Base-by-base conservation (phyloP, 345 rosid genomes). In the Nephelium lappaceum region DNA sequence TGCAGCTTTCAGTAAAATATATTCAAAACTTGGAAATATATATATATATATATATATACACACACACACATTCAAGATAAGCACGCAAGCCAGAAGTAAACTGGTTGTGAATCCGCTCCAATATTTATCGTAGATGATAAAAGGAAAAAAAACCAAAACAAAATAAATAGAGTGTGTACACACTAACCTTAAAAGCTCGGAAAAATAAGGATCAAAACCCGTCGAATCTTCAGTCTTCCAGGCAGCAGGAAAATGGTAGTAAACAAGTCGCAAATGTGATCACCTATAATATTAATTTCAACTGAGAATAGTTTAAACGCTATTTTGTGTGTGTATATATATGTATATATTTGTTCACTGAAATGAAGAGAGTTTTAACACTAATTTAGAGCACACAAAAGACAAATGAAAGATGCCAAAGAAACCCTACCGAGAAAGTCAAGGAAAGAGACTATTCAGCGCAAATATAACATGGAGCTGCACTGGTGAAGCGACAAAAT, bases 391-490 rank as follows among this genome's bases (percentile, higher is more conserved):
- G 19, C 68, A 67, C 69, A 14, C 64, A 67, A 60, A 25, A 55
- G 62, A 78, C 84, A 65, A n/a, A n/a, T 6, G 47, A 71, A 75
- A 79, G 51, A 23, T 47, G 49, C 74, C 75, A 79, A 75, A 58
- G 45, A 25, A n/a, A 77, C 49, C 3, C 27, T 66, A 64, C 61
- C 23, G 57, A 53, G 12, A 14, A 55, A 18, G 49, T 74, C 67
- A 23, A 57, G 11, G 80, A 83, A 83, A 83, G 78, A 21, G 83
- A 79, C 83, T 23, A n/a, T 11, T 72, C 82, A 71, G 42, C 57
- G 36, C 31, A 74, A 64, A 47, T 41, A 55, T 14, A 70, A 27
- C 43, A 69, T 66, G 76, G 63, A 79, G 70, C 80, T 75, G 82
- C 67, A 75, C 74, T 66, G 67, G 53, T 67, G 66, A 74, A 83